These are phyloP conservation scores for Leptomonas pyrrhocoris DNA, from an alignment of 208 protist species.

Conservation along the genomic window DNA sequence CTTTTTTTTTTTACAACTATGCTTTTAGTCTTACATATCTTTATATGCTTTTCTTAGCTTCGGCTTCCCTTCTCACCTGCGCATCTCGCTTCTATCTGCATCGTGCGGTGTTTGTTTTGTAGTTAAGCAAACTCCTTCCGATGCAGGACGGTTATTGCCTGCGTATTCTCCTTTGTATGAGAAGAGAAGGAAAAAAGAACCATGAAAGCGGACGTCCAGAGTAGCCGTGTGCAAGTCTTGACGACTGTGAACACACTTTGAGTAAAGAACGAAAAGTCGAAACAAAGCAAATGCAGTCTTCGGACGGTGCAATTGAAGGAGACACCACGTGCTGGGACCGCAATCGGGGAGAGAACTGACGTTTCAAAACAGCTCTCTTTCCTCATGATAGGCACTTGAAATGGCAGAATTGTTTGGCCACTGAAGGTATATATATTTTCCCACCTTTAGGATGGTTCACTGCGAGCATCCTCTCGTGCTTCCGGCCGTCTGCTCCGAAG, in stretches of 20 bases:
- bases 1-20: conserved; percentile 2
- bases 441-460: no score
- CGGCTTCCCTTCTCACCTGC: background rate
- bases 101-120: background rate
- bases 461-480: no score
- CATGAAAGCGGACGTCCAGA: background rate
- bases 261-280: conserved; percentile 3
- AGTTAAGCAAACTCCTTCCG: background rate
- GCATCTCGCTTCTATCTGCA: conserved; percentile 32
- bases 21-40: background rate
- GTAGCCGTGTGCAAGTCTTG: conserved; percentile 9
- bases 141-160: background rate
- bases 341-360: no score
- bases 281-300: background rate
- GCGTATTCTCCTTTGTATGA: background rate
- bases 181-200: background rate
- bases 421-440: no score
- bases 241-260: background rate
- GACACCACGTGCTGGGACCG: background rate
- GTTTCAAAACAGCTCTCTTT: no score
- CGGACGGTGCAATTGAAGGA: no score
- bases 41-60: conserved; percentile 1
- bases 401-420: no score
- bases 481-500: no score
- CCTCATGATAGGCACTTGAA: no score